Evolutionary conservation across 2,329 filamentous ascomycete genomes (phyloP).

Genomic region (Fusarium kyushuense): DNA sequence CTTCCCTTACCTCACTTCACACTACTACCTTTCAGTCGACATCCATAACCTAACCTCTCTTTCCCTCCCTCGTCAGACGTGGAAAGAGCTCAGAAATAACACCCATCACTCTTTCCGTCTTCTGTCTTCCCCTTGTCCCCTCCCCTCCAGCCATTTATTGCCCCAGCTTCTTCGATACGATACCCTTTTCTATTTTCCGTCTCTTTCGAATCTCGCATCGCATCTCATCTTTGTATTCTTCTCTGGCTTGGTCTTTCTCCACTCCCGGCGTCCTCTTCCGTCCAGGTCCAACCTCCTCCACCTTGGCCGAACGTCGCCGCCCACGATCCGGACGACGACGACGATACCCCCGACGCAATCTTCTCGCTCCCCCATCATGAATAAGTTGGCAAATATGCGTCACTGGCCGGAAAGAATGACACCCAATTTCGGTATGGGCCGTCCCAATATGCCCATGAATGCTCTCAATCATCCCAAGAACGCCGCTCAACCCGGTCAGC

Average conservation of each 20-base stretch:
- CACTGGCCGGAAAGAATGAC: slow-evolving; percentile 79
- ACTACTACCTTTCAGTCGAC: slow-evolving; percentile 31
- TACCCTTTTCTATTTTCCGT: slow-evolving; percentile 34
- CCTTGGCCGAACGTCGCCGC: slow-evolving; percentile 47
- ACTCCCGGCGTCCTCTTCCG: slow-evolving; percentile 38
- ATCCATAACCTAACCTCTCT: slow-evolving; percentile 32
- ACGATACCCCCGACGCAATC: slow-evolving; percentile 38
- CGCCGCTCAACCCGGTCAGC: slow-evolving; percentile 63
- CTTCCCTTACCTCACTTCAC: slow-evolving; percentile 27
- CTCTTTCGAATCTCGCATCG: slow-evolving; percentile 33
- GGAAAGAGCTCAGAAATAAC: slow-evolving; percentile 49
- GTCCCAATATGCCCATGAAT: slow-evolving; percentile 68
- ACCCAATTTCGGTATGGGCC: slow-evolving; percentile 74
- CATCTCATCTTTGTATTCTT: slow-evolving; percentile 40
- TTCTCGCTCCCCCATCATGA: slow-evolving; percentile 64
- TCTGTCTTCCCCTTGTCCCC: slow-evolving; percentile 30
- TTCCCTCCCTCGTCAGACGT: slow-evolving; percentile 47
- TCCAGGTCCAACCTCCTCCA: slow-evolving; percentile 40
- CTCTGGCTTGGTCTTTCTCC: slow-evolving; percentile 36
- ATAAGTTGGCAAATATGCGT: slow-evolving; percentile 78
- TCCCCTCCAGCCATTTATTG: slow-evolving; percentile 40
- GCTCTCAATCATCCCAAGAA: slow-evolving; percentile 70
- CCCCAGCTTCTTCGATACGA: slow-evolving; percentile 45
- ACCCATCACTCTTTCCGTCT: slow-evolving; percentile 44
- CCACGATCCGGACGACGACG: slow-evolving; percentile 47